Percentiles rank a stretch among this genome's conserved stretches.
These are phyloP conservation scores for cucumber (Cucumis sativus) DNA, from an alignment of 306 rosid species.

Conservation along the genomic window Cucumber_9930_V3 NC_026659.2:25226501-25227000, in stretches of 20 bases:
- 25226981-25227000: constrained; percentile 37
- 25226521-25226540: constrained; percentile 83
- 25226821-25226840: constrained; percentile 43
- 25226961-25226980: not conserved
- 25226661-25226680: constrained; percentile 84
- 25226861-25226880: constrained; percentile 75
- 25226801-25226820: constrained; percentile 55
- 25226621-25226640: constrained; percentile 43
- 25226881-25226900: constrained; percentile 30
- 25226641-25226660: constrained; percentile 71
- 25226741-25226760: constrained; percentile 85
- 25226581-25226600: constrained; percentile 52
- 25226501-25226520: constrained; percentile 66
- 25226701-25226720: constrained; percentile 77
- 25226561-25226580: constrained; percentile 74
- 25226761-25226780: constrained; percentile 70
- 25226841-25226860: constrained; percentile 92
- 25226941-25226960: constrained; percentile 36
- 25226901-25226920: constrained; percentile 57
- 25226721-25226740: constrained; percentile 87
- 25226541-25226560: constrained; percentile 63
- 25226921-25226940: constrained; percentile 63
- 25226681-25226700: constrained; percentile 62
- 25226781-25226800: constrained; percentile 74
- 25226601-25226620: constrained; percentile 47